Evolutionary conservation across 2,329 filamentous ascomycete genomes (phyloP).

Genomic region (Thelonectria discophora): DNA sequence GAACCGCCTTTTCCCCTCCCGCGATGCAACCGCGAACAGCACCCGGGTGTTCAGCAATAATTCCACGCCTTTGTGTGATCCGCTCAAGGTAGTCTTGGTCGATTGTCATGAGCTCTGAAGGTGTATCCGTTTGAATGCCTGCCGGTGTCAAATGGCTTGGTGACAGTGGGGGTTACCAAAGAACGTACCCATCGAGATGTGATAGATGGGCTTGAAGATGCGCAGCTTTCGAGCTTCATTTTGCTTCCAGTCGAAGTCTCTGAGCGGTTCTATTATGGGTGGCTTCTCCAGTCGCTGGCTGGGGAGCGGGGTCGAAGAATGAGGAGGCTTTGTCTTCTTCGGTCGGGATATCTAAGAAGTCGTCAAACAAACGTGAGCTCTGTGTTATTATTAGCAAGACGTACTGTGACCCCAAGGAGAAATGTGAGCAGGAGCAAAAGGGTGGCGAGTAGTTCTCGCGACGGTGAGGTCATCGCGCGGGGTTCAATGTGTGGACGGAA

Average conservation of each 20-base stretch:
- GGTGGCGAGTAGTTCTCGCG: neutral
- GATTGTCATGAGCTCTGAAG: slow-evolving; percentile 3
- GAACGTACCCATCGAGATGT: neutral
- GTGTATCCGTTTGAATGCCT: slow-evolving; percentile 1
- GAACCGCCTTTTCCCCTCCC: slow-evolving; percentile 1
- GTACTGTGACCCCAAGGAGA: neutral
- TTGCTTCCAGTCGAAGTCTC: neutral
- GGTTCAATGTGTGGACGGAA: too few relatives aligned
- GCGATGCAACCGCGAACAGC: slow-evolving; percentile 1
- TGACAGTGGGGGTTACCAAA: neutral
- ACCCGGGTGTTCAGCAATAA: neutral
- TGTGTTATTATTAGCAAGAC: neutral
- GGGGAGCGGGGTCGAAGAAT: neutral
- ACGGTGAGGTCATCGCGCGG: neutral
- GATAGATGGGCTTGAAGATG: neutral
- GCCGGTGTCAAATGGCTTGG: neutral
- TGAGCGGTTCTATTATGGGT: neutral
- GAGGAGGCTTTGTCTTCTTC: neutral
- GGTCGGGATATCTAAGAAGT: neutral
- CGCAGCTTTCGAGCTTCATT: neutral
- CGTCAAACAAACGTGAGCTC: neutral
- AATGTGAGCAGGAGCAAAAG: neutral
- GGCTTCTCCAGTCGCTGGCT: neutral
- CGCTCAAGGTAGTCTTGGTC: neutral
- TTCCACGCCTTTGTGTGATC: neutral